Base-by-base conservation (phyloP, 805 yeast species). In the Kuraishia hungarica region DNA sequence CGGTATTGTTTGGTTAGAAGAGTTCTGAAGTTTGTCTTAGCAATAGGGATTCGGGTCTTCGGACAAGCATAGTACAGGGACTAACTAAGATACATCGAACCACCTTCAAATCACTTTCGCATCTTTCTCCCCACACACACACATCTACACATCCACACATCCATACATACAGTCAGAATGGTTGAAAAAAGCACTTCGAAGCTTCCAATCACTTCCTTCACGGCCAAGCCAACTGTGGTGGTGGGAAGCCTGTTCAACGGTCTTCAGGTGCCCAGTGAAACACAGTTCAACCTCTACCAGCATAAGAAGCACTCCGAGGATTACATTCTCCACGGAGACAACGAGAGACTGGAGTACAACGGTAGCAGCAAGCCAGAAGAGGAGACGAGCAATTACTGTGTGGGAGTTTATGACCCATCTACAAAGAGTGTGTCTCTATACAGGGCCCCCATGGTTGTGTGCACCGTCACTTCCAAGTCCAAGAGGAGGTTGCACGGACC, bases 221-320 rank as follows among this genome's bases (percentile, higher is more conserved):
- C 72, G 19, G 80, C 77, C 19, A 75, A 75, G 24, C 78, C 83
- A 17, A 71, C 80, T 3, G 82, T 80, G 2, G 76, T 65, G 26
- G 79, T 86, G 10, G 87, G 90, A 2, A 79, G 87, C n/a, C 86
- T 88, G 64, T 86, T 91, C 73, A 87, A 87, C 63, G 97, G 97
- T 2, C 74, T 87, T 54, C 71, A 76, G 23, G 78, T 85, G 2
- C 85, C 93, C 43, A 67, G 70, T 7, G 75, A 78, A 15, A 81
- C 87, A 7, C 67, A 72, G 39, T 87, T 92, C 62, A 82, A 85
- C 50, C 70, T 89, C 43, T 89, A 80, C 69, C 76, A 79, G 62
- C 77, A 80, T 61, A 73, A 72, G 59, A 69, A 69, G 56, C 62
- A 64, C 15, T 58, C 54, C 20, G 57, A 60, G 13, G 68, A 74